phyloP scores from a whole-genome alignment of 176 grass and related monocot genomes.

The Aegilops bicornis region DNA sequence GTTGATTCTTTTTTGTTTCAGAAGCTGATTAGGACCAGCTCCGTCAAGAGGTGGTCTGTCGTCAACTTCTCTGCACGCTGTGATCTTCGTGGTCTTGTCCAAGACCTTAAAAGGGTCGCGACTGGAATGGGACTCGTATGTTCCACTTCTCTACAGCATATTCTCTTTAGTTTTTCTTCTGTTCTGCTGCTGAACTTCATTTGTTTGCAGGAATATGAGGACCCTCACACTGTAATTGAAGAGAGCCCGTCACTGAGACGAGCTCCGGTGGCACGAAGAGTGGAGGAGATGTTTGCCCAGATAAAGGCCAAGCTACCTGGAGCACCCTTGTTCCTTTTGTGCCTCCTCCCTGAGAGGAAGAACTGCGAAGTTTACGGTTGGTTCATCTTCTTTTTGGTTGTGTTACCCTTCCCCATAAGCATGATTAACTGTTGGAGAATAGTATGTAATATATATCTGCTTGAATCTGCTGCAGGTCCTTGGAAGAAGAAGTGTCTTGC shows the following conservation, averaged over 20 bases:
- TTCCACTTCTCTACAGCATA: constrained; percentile 4
- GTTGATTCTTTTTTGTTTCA: constrained; percentile 23
- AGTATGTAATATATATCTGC: constrained; percentile 8
- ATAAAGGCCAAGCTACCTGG: constrained; percentile 63
- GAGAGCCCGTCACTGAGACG: constrained; percentile 56
- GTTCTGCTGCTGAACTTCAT: neutral
- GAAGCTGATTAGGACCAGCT: constrained; percentile 52
- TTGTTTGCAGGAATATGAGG: constrained; percentile 46
- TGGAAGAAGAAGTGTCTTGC: constrained; percentile 93
- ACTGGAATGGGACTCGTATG: constrained; percentile 79
- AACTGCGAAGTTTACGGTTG: constrained; percentile 94
- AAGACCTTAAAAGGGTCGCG: constrained; percentile 61
- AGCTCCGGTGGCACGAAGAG: constrained; percentile 44
- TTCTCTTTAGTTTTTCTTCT: neutral
- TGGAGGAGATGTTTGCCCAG: constrained; percentile 75
- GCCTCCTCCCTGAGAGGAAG: constrained; percentile 84
- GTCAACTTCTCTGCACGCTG: constrained; percentile 92
- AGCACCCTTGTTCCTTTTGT: constrained; percentile 71
- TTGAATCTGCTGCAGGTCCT: constrained; percentile 51
- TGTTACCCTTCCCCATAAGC: neutral
- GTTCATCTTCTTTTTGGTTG: constrained; percentile 7
- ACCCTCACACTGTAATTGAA: constrained; percentile 63
- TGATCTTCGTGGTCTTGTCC: constrained; percentile 50
- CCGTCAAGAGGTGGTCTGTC: constrained; percentile 62
- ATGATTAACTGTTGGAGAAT: neutral